phyloP scores from a whole-genome alignment of 2,329 filamentous ascomycete genomes.

The Drechslerella dactyloides region DNA sequence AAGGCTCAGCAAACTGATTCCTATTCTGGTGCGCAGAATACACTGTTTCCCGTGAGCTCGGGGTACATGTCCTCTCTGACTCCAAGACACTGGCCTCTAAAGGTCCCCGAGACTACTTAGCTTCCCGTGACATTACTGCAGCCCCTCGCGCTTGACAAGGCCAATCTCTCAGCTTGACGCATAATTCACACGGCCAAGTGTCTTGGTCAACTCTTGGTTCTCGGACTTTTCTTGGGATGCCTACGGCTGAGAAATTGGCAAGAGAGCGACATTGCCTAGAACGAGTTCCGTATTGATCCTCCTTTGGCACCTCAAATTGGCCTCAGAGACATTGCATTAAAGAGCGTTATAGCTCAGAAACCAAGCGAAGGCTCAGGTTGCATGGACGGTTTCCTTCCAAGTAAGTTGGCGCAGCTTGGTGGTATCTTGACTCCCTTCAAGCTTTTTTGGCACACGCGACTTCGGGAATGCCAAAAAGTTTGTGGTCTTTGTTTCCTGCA shows the following conservation, averaged over 20 bases:
- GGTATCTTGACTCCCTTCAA: slow-evolving; percentile 37
- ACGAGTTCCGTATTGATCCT: background rate
- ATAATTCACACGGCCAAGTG: slow-evolving; percentile 37
- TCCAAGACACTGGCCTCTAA: too few relatives aligned
- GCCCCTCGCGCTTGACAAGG: slow-evolving; percentile 32
- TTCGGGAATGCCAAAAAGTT: slow-evolving; percentile 35
- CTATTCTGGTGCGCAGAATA: background rate
- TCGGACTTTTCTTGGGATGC: slow-evolving; percentile 31
- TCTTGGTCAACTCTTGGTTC: slow-evolving; percentile 47
- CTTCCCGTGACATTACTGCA: slow-evolving; percentile 19
- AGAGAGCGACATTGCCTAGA: slow-evolving; percentile 6
- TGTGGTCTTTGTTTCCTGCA: slow-evolving; percentile 19
- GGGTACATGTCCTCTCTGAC: too few relatives aligned
- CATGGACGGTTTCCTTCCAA: slow-evolving; percentile 36
- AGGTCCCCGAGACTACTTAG: too few relatives aligned
- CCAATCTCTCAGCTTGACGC: slow-evolving; percentile 36
- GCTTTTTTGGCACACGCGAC: slow-evolving; percentile 44
- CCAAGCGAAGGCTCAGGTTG: slow-evolving; percentile 39
- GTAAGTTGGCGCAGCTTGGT: slow-evolving; percentile 29
- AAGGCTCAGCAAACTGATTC: slow-evolving; percentile 30
- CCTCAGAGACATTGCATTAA: background rate
- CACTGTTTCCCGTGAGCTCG: too few relatives aligned
- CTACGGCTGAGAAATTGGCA: slow-evolving; percentile 51
- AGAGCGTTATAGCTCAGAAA: slow-evolving; percentile 28
- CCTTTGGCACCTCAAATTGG: background rate